phyloP scores from a whole-genome alignment of 257 asterid species.

The Fraxinus cuspidata region DNA sequence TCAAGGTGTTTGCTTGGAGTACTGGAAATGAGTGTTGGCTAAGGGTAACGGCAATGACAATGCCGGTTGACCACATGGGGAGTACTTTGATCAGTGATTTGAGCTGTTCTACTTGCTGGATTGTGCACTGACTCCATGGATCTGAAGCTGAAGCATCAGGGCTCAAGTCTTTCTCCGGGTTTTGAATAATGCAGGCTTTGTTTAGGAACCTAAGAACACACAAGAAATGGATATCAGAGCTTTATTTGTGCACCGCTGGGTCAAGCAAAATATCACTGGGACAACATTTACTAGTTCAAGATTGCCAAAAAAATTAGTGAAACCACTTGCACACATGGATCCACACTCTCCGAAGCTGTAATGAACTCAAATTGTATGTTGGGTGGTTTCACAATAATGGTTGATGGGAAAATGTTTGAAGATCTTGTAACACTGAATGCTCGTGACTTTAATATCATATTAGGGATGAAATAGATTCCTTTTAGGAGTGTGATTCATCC shows the following conservation, averaged over 20 bases:
- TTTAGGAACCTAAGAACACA: constrained; percentile 33
- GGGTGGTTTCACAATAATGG: too few relatives aligned
- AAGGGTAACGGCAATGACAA: constrained; percentile 55
- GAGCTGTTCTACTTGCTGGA: constrained; percentile 64
- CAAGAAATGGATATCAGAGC: not conserved
- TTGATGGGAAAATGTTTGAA: too few relatives aligned
- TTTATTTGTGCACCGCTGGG: not conserved
- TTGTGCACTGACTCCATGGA: constrained; percentile 60
- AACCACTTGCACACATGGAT: not conserved
- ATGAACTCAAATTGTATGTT: too few relatives aligned
- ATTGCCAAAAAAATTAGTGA: not conserved
- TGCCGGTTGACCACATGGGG: constrained; percentile 81
- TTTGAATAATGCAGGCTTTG: constrained; percentile 57
- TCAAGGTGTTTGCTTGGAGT: constrained; percentile 59
- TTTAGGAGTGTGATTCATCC: too few relatives aligned
- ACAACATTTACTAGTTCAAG: not conserved
- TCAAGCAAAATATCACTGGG: too few relatives aligned
- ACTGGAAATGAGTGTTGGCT: constrained; percentile 61
- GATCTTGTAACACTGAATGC: too few relatives aligned
- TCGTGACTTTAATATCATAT: too few relatives aligned
- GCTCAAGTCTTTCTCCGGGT: constrained; percentile 42
- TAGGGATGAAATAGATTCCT: too few relatives aligned
- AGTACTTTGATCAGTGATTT: constrained; percentile 56
- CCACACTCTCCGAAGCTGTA: not conserved
- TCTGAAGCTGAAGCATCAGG: constrained; percentile 47